Evolutionary conservation across 768 basidiomycete species (phyloP).

Genomic region (Mycena capillaripes): DNA sequence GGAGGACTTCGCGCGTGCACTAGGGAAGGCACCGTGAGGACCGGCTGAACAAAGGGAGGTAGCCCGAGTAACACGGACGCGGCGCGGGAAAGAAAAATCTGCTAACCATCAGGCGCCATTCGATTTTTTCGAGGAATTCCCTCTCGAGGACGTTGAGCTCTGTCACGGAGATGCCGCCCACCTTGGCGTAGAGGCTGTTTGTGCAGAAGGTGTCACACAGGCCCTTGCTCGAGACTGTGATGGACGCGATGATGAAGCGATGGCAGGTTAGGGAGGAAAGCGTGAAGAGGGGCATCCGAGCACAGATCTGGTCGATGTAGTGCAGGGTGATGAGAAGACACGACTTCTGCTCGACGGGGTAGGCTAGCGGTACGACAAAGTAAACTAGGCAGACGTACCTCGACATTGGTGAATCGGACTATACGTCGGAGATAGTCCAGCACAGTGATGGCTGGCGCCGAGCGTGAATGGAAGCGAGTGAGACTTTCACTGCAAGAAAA

Average conservation of each 20-base stretch:
- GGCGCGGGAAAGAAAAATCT: constrained; percentile 45
- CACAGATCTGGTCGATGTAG: constrained; percentile 95
- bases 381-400: constrained; percentile 65
- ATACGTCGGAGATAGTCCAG: constrained; percentile 96
- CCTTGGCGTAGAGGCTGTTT: constrained; percentile 94
- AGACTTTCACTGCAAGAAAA: constrained; percentile 78
- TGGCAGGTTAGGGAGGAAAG: constrained; percentile 97
- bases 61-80: constrained; percentile 29
- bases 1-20: constrained; percentile 92
- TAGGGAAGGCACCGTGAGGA: constrained; percentile 52
- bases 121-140: constrained; percentile 92
- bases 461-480: constrained; percentile 96
- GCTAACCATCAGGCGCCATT: constrained; percentile 95
- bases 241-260: constrained; percentile 95
- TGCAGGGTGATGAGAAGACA: constrained; percentile 87
- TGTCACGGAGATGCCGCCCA: constrained; percentile 91
- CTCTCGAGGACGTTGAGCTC: constrained; percentile 96
- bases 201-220: constrained; percentile 97
- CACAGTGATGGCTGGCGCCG: constrained; percentile 89
- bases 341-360: constrained; percentile 65
- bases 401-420: constrained; percentile 95
- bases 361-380: constrained; percentile 21
- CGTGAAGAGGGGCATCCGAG: constrained; percentile 88
- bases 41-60: constrained; percentile 26
- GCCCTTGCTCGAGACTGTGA: constrained; percentile 94